These are phyloP conservation scores for Penicilliopsis zonata DNA, from an alignment of 495 filamentous ascomycete genomes.

Conservation along the genomic window DNA sequence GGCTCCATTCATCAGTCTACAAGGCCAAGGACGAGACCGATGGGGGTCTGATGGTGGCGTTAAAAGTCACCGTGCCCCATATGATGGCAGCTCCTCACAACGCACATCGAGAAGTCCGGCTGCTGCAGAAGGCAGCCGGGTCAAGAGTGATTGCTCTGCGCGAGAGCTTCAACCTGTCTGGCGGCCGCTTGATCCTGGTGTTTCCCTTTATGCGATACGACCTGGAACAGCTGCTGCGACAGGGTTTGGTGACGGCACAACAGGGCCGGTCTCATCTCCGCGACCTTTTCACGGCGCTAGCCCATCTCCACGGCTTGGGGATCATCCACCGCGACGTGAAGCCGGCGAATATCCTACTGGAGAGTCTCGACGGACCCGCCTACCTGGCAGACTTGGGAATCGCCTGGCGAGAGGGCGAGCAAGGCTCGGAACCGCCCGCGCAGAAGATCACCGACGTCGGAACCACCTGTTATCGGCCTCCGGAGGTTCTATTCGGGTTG, in stretches of 20 bases:
- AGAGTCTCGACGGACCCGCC: conserved; percentile 53
- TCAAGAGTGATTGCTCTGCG: conserved; percentile 54
- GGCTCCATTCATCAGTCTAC: conserved; percentile 78
- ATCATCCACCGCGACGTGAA: conserved; percentile 95
- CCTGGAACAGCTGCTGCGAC: conserved; percentile 49
- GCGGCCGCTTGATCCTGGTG: conserved; percentile 58
- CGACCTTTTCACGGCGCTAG: conserved; percentile 62
- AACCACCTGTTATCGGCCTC: conserved; percentile 80
- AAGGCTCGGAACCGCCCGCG: conserved; percentile 46
- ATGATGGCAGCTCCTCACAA: conserved; percentile 67
- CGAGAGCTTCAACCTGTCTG: conserved; percentile 58
- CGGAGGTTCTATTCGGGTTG: conserved; percentile 83
- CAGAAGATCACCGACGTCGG: conserved; percentile 86
- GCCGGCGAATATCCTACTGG: conserved; percentile 75
- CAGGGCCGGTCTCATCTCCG: conserved; percentile 39
- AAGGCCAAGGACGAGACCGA: conserved; percentile 30
- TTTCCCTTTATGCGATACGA: conserved; percentile 76
- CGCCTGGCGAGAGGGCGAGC: conserved; percentile 58
- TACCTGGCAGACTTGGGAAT: conserved; percentile 87
- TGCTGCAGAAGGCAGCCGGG: conserved; percentile 42
- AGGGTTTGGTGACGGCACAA: conserved; percentile 25
- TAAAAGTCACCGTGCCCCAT: conserved; percentile 78
- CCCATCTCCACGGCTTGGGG: conserved; percentile 53
- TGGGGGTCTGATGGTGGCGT: conserved; percentile 49
- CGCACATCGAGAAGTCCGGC: conserved; percentile 60